phyloP scores from a whole-genome alignment of 305 asterid species.

The Fraxinus albicans region DNA sequence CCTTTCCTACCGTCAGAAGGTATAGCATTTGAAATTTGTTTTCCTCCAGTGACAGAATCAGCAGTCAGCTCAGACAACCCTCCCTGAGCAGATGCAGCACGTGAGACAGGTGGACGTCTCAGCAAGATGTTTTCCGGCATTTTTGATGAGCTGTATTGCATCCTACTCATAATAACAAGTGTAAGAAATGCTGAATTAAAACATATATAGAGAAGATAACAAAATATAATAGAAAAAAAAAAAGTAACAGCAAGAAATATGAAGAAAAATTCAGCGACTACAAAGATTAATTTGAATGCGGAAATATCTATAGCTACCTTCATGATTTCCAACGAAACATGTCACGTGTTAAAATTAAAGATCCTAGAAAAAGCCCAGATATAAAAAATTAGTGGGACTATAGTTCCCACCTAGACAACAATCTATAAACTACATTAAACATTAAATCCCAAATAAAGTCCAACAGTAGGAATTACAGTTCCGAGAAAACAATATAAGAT shows the following conservation, averaged over 20 bases:
- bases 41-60: slow-evolving; percentile 49
- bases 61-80: slow-evolving; percentile 54
- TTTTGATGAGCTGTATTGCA: slow-evolving; percentile 37
- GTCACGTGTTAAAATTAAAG: neutral
- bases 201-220: neutral
- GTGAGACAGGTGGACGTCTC: slow-evolving; percentile 78
- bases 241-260: neutral
- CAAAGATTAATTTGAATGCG: neutral
- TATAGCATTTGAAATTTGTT: slow-evolving; percentile 34
- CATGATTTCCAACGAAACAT: neutral
- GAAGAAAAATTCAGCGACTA: neutral
- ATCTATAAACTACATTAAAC: neutral
- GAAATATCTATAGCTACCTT: neutral
- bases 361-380: neutral
- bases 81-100: slow-evolving; percentile 66
- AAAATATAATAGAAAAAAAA: neutral
- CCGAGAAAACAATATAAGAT: neutral
- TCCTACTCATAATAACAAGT: slow-evolving; percentile 39
- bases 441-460: neutral
- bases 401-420: neutral
- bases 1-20: slow-evolving; percentile 59
- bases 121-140: slow-evolving; percentile 71
- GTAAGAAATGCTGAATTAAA: slow-evolving; percentile 15
- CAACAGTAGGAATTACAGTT: neutral
- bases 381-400: neutral